Base-by-base conservation (phyloP, 2,329 filamentous ascomycete species). In the Fusarium napiforme region DNA sequence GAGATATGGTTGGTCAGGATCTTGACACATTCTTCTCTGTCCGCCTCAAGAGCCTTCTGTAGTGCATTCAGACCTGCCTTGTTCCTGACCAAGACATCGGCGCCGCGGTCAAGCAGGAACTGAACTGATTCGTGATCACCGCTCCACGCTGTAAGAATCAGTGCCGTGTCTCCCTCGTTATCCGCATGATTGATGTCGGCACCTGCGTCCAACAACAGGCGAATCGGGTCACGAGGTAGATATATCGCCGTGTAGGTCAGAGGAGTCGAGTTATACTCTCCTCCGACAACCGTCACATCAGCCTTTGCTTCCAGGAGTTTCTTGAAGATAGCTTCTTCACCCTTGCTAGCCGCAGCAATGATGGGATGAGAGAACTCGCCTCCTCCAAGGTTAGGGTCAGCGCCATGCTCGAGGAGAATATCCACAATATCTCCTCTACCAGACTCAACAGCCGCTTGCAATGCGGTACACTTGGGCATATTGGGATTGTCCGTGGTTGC, bases 361-460 rank as follows among this genome's bases (percentile, higher is more conserved):
- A 85, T 78, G 1, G 83, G 83, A 4, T 79, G 78, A 2, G 79
- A 72, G 36, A 73, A 58, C 0, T 80, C 76, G 18, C 83, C 82
- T 9, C 78, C 78, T 9, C 83, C 83, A 2, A 80, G 71, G 60
- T 84, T 79, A 1, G 83, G 82, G 62, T 84, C 74, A 15, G 82
- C 83, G 14, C 66, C 63, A 30, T 81, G 77, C 21, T 83, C 78
- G 14, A 85, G 79, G 7, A 85, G 69, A 5, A 84, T 71, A 2
- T 75, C 68, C 18, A 84, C 83, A 15, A 84, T 82, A 7, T 83
- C 80, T 0, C 57, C 64, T 37, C 79, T 75, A 7, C 82, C 78
- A 2, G 77, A 77, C 47, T 83, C 81, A 42, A 80, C 81, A 0
- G 84, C 84, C 1, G 78, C 83, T 59, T 85, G 84, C 1, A 85